Percentiles rank a stretch among this genome's conserved stretches.
phyloP scores from a whole-genome alignment of 2,329 filamentous ascomycete genomes.

The Catunica adiposa region DNA sequence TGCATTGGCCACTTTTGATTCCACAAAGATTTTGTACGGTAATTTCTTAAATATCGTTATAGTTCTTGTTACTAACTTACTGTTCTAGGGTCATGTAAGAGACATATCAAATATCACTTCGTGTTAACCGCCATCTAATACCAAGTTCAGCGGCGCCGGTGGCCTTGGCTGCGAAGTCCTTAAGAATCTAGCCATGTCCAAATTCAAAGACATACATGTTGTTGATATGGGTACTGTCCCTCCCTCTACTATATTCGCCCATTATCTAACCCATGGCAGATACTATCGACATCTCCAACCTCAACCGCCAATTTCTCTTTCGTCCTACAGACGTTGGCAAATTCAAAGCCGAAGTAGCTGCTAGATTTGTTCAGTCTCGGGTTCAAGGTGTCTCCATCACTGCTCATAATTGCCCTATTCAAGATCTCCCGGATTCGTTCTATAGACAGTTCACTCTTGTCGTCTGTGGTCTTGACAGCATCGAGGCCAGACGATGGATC shows the following conservation, averaged over 20 bases:
- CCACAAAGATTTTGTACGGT: conserved; percentile 58
- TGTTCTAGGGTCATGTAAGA: conserved; percentile 33
- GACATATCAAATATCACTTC: conserved; percentile 12
- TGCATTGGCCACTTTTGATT: conserved; percentile 40
- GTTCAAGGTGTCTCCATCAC: conserved; percentile 87
- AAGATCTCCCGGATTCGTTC: conserved; percentile 83
- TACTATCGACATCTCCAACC: conserved; percentile 95
- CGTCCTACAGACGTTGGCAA: conserved; percentile 81
- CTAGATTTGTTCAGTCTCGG: conserved; percentile 74
- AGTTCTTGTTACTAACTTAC: not conserved
- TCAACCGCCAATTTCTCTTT: conserved; percentile 96
- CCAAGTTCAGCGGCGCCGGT: conserved; percentile 57
- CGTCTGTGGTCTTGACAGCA: conserved; percentile 87
- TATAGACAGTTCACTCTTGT: conserved; percentile 95
- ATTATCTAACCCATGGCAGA: conserved; percentile 33
- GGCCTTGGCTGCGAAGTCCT: conserved; percentile 91
- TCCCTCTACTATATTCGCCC: not conserved
- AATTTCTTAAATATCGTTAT: not conserved
- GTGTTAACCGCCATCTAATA: conserved; percentile 14
- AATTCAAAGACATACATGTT: conserved; percentile 93
- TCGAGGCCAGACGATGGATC: conserved; percentile 97
- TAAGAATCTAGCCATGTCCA: conserved; percentile 87
- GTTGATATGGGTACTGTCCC: conserved; percentile 73
- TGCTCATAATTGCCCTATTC: conserved; percentile 83
- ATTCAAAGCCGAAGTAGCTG: conserved; percentile 84